phyloP scores from a whole-genome alignment of 2,329 filamentous ascomycete species.

The Sclerotinia minor region DNA sequence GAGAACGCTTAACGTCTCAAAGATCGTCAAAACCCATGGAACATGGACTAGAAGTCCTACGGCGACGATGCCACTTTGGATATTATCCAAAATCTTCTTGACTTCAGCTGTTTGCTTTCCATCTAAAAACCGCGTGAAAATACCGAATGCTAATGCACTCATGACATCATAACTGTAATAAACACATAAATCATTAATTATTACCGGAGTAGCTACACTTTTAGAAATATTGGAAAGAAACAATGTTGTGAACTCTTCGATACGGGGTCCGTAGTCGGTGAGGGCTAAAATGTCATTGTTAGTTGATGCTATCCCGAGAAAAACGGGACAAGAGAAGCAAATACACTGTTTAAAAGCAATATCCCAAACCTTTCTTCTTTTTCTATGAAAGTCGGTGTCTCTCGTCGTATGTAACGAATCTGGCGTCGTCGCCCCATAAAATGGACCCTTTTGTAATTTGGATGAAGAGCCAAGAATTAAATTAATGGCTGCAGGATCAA shows the following conservation, averaged over 20 bases:
- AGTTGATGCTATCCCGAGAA: background rate
- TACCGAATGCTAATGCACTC: slow-evolving; percentile 32
- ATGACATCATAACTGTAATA: slow-evolving; percentile 38
- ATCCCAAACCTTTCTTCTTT: slow-evolving; percentile 35
- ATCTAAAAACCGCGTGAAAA: slow-evolving; percentile 23
- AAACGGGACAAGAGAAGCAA: background rate
- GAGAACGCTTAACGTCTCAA: slow-evolving; percentile 27
- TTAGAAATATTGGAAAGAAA: background rate
- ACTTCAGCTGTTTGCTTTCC: slow-evolving; percentile 4
- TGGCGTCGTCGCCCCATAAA: slow-evolving; percentile 33
- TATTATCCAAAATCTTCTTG: slow-evolving; percentile 1
- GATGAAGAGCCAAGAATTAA: slow-evolving; percentile 29
- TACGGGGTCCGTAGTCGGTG: slow-evolving; percentile 2
- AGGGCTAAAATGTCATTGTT: background rate
- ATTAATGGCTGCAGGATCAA: slow-evolving; percentile 31
- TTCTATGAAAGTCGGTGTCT: slow-evolving; percentile 31
- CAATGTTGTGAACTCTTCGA: slow-evolving; percentile 1
- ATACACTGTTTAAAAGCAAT: background rate
- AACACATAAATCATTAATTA: slow-evolving; percentile 33
- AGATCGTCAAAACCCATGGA: slow-evolving; percentile 1
- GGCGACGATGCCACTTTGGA: background rate
- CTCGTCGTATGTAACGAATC: slow-evolving; percentile 31
- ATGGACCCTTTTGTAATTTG: slow-evolving; percentile 31
- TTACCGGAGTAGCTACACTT: slow-evolving; percentile 26
- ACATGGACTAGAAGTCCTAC: background rate